A percentile compares a stretch with the other conserved stretches of the same genome.
phyloP scores from a whole-genome alignment of 768 basidiomycete genomes.

The Lentinula raphanica region DNA sequence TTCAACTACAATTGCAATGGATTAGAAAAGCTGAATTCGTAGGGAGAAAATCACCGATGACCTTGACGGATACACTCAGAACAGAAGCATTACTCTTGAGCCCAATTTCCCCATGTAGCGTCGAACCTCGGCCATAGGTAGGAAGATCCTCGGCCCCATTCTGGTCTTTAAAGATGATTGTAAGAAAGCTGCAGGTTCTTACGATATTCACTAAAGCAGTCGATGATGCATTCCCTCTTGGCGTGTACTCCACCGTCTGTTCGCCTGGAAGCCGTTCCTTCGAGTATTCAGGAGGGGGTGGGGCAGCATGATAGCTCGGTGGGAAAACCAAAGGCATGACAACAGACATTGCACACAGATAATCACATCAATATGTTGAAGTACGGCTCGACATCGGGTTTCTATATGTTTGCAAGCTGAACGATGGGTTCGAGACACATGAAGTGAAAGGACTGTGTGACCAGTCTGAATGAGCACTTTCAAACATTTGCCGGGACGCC shows the following conservation, averaged over 20 bases:
- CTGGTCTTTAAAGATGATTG: constrained; percentile 33
- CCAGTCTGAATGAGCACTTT: background rate
- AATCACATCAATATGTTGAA: background rate
- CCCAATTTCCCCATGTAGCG: constrained; percentile 31
- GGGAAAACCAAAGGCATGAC: background rate
- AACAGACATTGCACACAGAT: background rate
- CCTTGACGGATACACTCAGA: constrained; percentile 31
- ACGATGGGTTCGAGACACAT: background rate
- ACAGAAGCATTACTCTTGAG: constrained; percentile 26
- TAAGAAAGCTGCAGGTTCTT: constrained; percentile 28
- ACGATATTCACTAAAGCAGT: constrained; percentile 21
- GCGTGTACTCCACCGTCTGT: constrained; percentile 33
- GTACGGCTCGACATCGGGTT: background rate
- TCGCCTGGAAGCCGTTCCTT: constrained; percentile 25
- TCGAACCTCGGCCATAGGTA: constrained; percentile 30
- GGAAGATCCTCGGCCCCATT: constrained; percentile 25
- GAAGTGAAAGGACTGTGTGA: background rate
- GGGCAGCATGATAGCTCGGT: constrained; percentile 13
- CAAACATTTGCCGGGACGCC: background rate
- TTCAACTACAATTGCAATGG: constrained; percentile 23
- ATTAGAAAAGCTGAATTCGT: background rate
- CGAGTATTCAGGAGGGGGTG: constrained; percentile 26
- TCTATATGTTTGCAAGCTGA: background rate
- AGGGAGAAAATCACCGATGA: constrained; percentile 14
- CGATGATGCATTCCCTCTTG: constrained; percentile 21